Conservation (phyloP, 148 eudicot genomes). For the Beta vulgaris region DNA sequence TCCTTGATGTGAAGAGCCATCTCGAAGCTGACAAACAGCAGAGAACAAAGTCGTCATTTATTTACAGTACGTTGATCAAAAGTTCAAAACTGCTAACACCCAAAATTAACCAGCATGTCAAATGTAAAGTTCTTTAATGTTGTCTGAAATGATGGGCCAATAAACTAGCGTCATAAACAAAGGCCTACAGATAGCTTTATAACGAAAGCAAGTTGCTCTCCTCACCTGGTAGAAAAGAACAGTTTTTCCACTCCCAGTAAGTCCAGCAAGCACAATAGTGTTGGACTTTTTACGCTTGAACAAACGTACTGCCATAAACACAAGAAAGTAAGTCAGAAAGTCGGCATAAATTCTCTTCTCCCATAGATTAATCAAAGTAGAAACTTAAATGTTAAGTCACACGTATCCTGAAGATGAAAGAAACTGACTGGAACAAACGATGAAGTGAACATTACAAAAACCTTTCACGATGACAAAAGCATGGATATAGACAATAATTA, state of each 20-base stretch:
- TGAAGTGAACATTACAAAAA: background rate
- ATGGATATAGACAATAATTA: background rate
- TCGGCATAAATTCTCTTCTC: background rate
- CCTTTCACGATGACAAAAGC: background rate
- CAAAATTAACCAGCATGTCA: background rate
- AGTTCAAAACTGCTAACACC: background rate
- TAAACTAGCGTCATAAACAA: background rate
- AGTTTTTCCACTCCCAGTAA: constrained; percentile 91
- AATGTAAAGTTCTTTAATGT: background rate
- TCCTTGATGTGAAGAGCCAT: constrained; percentile 86
- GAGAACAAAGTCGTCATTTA: constrained; percentile 8
- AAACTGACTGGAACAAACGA: background rate
- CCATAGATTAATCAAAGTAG: background rate
- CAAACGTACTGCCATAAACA: constrained; percentile 53
- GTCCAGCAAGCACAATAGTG: constrained; percentile 80
- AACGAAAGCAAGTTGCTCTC: constrained; percentile 34
- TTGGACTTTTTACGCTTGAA: constrained; percentile 64
- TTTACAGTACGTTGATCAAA: background rate
- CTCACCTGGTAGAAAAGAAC: constrained; percentile 85
- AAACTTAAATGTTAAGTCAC: background rate
- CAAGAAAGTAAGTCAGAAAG: background rate
- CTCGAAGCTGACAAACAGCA: constrained; percentile 60
- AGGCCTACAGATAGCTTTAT: background rate
- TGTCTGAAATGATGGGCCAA: background rate
- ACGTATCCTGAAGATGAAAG: background rate